Conservation (phyloP, 345 rosid genomes). For the Pelargonium nanum region DNA sequence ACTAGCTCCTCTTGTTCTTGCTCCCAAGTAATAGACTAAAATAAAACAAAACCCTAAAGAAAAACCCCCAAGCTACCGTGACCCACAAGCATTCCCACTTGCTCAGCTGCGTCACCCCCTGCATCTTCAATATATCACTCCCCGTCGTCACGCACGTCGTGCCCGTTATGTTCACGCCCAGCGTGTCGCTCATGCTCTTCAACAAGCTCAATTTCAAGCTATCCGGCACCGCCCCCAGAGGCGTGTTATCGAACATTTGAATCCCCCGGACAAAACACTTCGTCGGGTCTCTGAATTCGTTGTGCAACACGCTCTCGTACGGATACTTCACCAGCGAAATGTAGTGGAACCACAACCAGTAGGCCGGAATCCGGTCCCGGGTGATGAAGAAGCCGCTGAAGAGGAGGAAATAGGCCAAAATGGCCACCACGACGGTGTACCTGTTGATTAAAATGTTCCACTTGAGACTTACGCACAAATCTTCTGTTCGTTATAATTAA, state of each 20-base stretch:
- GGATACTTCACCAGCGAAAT: conserved; percentile 80
- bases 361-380: conserved; percentile 53
- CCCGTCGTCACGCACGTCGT: conserved; percentile 78
- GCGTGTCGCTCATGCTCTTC: conserved; percentile 40
- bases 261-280: conserved; percentile 67
- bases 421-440: conserved; percentile 77
- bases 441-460: no score
- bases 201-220: conserved; percentile 45
- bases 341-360: conserved; percentile 94
- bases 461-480: no score
- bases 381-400: conserved; percentile 95
- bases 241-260: conserved; percentile 79
- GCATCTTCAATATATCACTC: conserved; percentile 42
- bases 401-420: conserved; percentile 73
- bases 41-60: conserved; percentile 77
- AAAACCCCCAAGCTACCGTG: conserved; percentile 85
- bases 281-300: conserved; percentile 47
- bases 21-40: conserved; percentile 64
- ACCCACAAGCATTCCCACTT: conserved; percentile 92
- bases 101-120: conserved; percentile 60
- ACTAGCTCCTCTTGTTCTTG: conserved; percentile 76
- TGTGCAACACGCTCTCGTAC: conserved; percentile 54
- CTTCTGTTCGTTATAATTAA: no score
- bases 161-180: conserved; percentile 52
- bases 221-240: conserved; percentile 35